These are phyloP conservation scores for Hydnomerulius pinastri DNA, from an alignment of 768 basidiomycete genomes.

Conservation along the genomic window DNA sequence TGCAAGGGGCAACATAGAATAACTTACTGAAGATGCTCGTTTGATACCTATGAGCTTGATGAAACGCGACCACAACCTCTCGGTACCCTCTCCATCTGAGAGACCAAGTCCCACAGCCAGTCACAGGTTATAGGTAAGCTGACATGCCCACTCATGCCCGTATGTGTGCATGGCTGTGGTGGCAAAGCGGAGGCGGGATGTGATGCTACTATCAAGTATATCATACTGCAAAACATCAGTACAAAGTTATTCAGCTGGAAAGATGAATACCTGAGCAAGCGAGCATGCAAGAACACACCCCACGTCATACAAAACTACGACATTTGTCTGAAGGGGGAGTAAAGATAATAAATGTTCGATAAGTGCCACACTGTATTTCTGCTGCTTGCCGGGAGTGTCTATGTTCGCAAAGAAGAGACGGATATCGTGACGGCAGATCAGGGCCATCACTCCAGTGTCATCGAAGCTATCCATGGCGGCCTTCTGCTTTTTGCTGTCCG, in stretches of 20 bases:
- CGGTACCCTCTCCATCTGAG: too few species aligned
- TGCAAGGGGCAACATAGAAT: not conserved
- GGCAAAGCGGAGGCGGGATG: conserved; percentile 25
- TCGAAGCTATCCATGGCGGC: conserved; percentile 26
- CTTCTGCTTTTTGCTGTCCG: conserved; percentile 32
- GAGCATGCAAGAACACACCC: conserved; percentile 35
- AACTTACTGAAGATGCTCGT: conserved; percentile 33
- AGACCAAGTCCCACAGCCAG: too few species aligned
- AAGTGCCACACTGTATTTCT: conserved; percentile 39
- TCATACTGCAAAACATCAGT: conserved; percentile 23
- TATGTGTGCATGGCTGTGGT: conserved; percentile 42
- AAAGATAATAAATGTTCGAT: conserved; percentile 30
- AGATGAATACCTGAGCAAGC: conserved; percentile 25
- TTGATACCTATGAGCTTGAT: conserved; percentile 36
- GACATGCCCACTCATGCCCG: conserved; percentile 40
- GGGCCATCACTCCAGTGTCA: conserved; percentile 38
- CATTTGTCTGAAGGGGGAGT: conserved; percentile 33
- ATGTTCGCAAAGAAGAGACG: too few species aligned
- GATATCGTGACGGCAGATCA: conserved; percentile 44
- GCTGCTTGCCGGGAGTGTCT: conserved; percentile 41
- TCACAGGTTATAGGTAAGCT: too few species aligned
- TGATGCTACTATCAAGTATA: conserved; percentile 22
- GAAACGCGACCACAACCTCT: conserved; percentile 35
- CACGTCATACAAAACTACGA: conserved; percentile 34
- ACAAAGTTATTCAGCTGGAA: not conserved